These are phyloP conservation scores for Durotheca rogersii DNA, from an alignment of 495 filamentous ascomycete genomes.

Conservation along the genomic window DNA sequence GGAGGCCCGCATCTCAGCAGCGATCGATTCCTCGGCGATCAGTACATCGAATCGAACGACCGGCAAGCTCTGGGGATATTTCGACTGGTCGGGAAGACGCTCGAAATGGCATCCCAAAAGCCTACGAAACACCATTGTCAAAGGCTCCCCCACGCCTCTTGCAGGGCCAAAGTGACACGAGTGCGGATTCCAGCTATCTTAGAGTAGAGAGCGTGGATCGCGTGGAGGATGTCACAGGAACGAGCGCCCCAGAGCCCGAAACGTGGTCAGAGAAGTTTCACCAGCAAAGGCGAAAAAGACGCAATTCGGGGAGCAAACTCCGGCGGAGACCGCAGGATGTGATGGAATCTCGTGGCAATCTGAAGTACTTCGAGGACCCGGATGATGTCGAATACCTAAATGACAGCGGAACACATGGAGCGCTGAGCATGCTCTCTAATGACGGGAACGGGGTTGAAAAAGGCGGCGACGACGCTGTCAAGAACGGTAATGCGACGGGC, in stretches of 20 bases:
- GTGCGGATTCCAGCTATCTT: constrained; percentile 12
- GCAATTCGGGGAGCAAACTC: constrained; percentile 79
- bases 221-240: constrained; percentile 52
- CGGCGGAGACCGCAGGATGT: constrained; percentile 67
- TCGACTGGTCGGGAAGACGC: constrained; percentile 5
- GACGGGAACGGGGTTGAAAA: not conserved
- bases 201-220: constrained; percentile 20
- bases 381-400: constrained; percentile 79
- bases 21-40: constrained; percentile 52
- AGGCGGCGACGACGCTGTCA: not conserved
- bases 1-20: constrained; percentile 59
- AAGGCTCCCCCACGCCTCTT: constrained; percentile 15
- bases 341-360: constrained; percentile 60
- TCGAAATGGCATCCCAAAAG: constrained; percentile 1
- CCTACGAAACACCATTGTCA: constrained; percentile 4
- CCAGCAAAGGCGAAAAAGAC: constrained; percentile 50
- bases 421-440: constrained; percentile 34
- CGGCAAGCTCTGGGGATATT: constrained; percentile 27
- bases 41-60: constrained; percentile 40
- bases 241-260: constrained; percentile 58
- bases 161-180: constrained; percentile 40
- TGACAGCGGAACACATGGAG: constrained; percentile 71
- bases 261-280: constrained; percentile 42
- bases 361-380: constrained; percentile 77
- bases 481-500: constrained; percentile 5